Evolutionary conservation across 768 basidiomycete species (phyloP).

Genomic region (Galerina sulciceps): DNA sequence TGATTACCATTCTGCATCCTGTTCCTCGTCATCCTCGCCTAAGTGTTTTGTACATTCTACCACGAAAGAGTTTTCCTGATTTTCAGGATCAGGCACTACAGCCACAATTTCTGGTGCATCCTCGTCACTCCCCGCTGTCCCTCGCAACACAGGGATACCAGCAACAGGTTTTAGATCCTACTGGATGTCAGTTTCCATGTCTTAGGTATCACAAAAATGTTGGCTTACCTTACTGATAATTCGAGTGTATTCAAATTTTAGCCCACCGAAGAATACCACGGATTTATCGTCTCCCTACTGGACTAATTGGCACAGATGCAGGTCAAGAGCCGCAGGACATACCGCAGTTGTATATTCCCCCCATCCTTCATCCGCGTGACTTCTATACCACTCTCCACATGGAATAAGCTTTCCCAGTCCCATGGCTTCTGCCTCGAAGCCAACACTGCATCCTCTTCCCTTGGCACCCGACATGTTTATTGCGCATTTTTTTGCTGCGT

Average conservation of each 20-base stretch:
- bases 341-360: conserved; percentile 20
- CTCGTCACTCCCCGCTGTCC: not conserved
- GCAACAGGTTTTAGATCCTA: conserved; percentile 7
- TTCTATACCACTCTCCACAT: conserved; percentile 20
- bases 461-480: conserved; percentile 22
- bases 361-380: conserved; percentile 25
- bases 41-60: conserved; percentile 5
- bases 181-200: not conserved
- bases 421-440: conserved; percentile 14
- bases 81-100: conserved; percentile 1
- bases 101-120: conserved; percentile 1
- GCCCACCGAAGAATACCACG: conserved; percentile 11
- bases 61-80: not conserved
- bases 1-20: conserved; percentile 8
- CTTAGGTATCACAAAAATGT: not conserved
- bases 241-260: conserved; percentile 6
- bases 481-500: conserved; percentile 19
- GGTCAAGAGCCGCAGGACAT: not conserved
- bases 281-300: conserved; percentile 4
- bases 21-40: conserved; percentile 7
- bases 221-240: not conserved
- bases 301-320: not conserved
- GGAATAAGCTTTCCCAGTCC: conserved; percentile 14
- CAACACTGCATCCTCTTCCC: conserved; percentile 16
- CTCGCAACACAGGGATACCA: not conserved